These are phyloP conservation scores for Raffaelea ambrosiae DNA, from an alignment of 2,329 filamentous ascomycete genomes.

Conservation along the genomic window DNA sequence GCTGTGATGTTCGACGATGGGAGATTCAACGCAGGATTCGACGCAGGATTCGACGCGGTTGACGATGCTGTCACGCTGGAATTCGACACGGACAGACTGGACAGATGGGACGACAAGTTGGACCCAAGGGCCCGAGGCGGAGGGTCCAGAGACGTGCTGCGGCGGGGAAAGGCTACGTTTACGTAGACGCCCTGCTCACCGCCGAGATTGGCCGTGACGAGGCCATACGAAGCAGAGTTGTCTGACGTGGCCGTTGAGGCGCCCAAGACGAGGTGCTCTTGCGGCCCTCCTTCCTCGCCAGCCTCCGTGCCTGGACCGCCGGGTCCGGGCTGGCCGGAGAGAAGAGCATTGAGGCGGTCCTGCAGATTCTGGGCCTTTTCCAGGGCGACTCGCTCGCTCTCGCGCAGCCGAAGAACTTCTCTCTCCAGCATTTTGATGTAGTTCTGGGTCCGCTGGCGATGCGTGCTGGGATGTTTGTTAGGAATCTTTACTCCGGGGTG, in stretches of 20 bases:
- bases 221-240: neutral
- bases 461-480: neutral
- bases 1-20: neutral
- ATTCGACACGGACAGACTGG: too few relatives aligned
- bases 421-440: constrained; percentile 6
- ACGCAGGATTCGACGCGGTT: too few relatives aligned
- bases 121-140: too few relatives aligned
- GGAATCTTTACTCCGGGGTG: too few relatives aligned
- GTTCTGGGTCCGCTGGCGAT: constrained; percentile 1
- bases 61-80: too few relatives aligned
- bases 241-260: neutral
- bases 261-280: too few relatives aligned
- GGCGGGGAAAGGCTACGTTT: neutral
- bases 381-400: neutral
- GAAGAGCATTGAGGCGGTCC: neutral
- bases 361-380: neutral
- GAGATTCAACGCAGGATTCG: too few relatives aligned
- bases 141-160: too few relatives aligned
- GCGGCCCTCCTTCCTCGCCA: too few relatives aligned
- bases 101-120: too few relatives aligned
- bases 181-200: neutral
- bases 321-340: neutral
- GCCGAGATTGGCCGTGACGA: neutral
- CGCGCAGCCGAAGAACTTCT: constrained; percentile 1
- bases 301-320: neutral